These are phyloP conservation scores for Chlorella sp. DNA, from an alignment of 139 green algal genomes.

Conservation along the genomic window DNA sequence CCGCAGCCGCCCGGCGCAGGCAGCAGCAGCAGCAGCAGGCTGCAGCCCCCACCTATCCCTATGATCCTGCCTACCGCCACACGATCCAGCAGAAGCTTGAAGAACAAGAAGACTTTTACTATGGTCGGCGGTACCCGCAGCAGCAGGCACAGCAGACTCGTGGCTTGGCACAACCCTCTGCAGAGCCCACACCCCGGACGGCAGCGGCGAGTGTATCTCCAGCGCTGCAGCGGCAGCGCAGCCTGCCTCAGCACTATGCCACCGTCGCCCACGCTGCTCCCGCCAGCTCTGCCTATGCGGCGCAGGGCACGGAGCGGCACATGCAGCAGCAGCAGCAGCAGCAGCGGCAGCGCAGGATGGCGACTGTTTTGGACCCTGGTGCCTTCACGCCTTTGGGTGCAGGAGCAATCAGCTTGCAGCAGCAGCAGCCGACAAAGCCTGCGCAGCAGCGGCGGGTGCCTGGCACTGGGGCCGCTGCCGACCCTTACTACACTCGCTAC, in stretches of 20 bases:
- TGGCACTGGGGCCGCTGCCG: no score
- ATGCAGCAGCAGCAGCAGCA: background rate
- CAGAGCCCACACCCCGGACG: no score
- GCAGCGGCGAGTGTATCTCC: background rate
- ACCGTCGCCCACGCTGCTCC: background rate
- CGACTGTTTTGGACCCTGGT: background rate
- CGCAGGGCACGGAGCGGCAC: no score
- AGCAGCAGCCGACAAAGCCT: background rate
- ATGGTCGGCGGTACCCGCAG: background rate
- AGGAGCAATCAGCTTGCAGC: background rate
- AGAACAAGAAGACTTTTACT: background rate
- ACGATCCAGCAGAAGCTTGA: background rate
- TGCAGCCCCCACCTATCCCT: background rate
- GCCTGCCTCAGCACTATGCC: constrained; percentile 5
- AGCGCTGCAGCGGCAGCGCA: background rate
- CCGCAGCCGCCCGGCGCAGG: background rate
- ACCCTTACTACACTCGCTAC: no score
- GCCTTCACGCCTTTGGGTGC: constrained; percentile 23
- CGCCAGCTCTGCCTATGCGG: no score
- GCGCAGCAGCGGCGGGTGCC: background rate
- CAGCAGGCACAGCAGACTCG: background rate
- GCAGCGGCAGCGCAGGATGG: background rate
- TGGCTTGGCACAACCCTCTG: background rate
- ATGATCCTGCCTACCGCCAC: background rate
- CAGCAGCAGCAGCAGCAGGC: background rate